Evolutionary conservation across 768 basidiomycete genomes (phyloP), one percentile per base, ranked within the genome.

Genomic region (Crucibulum laeve): DNA sequence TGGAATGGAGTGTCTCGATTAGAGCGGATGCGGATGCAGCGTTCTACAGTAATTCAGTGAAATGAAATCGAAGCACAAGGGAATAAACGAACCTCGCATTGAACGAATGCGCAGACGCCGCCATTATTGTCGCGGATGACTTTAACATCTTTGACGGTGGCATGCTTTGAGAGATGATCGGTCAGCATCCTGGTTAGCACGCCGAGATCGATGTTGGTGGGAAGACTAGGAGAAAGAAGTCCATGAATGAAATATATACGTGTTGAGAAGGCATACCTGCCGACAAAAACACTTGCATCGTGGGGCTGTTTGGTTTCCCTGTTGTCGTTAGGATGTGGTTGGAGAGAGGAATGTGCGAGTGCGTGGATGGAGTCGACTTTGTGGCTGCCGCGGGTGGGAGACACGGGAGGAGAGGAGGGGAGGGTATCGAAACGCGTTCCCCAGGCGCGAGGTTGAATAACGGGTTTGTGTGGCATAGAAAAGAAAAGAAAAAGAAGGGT

Each of bases 211-310:
- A 88, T 70, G 51, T 79, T 76, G 39, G 78, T 68, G 8, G 89
- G 88, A 47, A 91, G 70, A 58, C 88, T 91, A 46, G n/a, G n/a
- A n/a, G 13, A 35, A 38, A 32, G 43, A 35, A 35, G 43, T 42
- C 42, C 45, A 38, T 42, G 40, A 48, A 35, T 42, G 32, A 34
- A 33, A 38, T 38, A 44, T 45, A 21, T 4, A 23, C 35, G 10
- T 24, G 42, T 30, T 26, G 42, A 19, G 18, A 26, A 15, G 26
- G 40, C 21, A 21, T 54, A 87, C 88, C 87, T 89, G 60, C 90
- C 89, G 47, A 91, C 82, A 60, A 91, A 91, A 53, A 91, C 74
- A 54, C 86, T 89, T 30, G 87, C 80, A 50, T 90, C 83, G 58
- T 88, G 84, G 43, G 78, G 74, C 56, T 76, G 68, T 54, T 35